phyloP scores from a whole-genome alignment of 768 basidiomycete genomes.

The Xerocomus spinulosus region DNA sequence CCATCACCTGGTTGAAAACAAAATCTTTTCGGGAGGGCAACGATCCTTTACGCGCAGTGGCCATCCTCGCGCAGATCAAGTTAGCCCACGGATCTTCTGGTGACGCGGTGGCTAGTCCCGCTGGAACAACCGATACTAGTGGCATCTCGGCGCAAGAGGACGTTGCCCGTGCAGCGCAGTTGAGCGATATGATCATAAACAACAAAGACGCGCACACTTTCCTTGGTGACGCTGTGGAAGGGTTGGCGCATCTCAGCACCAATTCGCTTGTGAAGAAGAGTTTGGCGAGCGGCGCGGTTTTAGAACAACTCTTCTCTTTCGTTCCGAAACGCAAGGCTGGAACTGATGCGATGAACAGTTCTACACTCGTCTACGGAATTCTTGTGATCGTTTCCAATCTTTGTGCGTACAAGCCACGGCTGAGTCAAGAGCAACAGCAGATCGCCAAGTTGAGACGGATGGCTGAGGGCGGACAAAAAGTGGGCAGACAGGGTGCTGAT shows the following conservation, averaged over 20 bases:
- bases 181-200: conserved; percentile 54
- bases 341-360: conserved; percentile 31
- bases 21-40: conserved; percentile 48
- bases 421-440: conserved; percentile 80
- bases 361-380: conserved; percentile 71
- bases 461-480: conserved; percentile 47
- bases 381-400: conserved; percentile 74
- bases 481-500: conserved; percentile 26
- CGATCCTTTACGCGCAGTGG: conserved; percentile 49
- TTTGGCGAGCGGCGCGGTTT: conserved; percentile 54
- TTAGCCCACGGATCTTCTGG: conserved; percentile 52
- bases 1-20: conserved; percentile 62
- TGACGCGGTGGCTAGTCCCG: conserved; percentile 34
- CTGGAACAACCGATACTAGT: conserved; percentile 8
- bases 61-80: conserved; percentile 77
- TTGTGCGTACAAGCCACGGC: conserved; percentile 60
- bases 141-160: conserved; percentile 28
- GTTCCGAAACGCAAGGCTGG: conserved; percentile 46
- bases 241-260: conserved; percentile 75
- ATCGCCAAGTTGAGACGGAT: conserved; percentile 75
- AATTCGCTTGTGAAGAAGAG: conserved; percentile 58
- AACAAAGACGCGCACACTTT: conserved; percentile 36
- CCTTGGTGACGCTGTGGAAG: conserved; percentile 70
- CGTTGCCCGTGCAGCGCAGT: conserved; percentile 44
- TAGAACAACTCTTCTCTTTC: conserved; percentile 53